phyloP scores from a whole-genome alignment of 1,284 basidiomycete genomes.

The Ganoderma lingzhi region DNA sequence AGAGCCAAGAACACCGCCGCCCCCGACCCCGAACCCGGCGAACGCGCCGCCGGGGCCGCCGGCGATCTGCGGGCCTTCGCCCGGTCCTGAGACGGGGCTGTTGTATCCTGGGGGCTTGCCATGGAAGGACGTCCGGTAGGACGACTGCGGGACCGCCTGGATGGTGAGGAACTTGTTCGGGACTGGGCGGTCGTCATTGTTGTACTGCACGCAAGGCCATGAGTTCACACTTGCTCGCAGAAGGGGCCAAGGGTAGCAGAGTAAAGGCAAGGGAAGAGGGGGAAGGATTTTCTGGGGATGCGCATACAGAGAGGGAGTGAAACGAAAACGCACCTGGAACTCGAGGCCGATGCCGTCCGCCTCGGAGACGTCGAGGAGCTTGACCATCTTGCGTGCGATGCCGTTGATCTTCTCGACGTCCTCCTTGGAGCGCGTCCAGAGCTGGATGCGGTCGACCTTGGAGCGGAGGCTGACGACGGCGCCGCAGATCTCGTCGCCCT shows the following conservation, averaged over 20 bases:
- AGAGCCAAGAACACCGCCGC: slow-evolving; percentile 40
- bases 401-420: slow-evolving; percentile 86
- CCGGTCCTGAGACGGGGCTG: slow-evolving; percentile 41
- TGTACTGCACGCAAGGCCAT: slow-evolving; percentile 58
- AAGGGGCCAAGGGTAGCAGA: background rate
- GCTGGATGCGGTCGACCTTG: slow-evolving; percentile 89
- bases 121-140: slow-evolving; percentile 69
- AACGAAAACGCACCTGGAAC: slow-evolving; percentile 76
- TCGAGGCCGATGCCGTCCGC: slow-evolving; percentile 85
- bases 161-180: slow-evolving; percentile 85
- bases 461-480: slow-evolving; percentile 89
- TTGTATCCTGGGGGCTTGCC: slow-evolving; percentile 39
- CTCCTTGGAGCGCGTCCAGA: slow-evolving; percentile 87
- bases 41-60: slow-evolving; percentile 47
- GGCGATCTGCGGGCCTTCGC: slow-evolving; percentile 44
- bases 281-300: background rate
- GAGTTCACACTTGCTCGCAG: background rate
- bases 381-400: slow-evolving; percentile 84
- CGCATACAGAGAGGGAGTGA: no score
- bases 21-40: slow-evolving; percentile 44
- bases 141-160: slow-evolving; percentile 68
- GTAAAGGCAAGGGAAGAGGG: slow-evolving; percentile 12
- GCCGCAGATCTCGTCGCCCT: slow-evolving; percentile 87
- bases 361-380: slow-evolving; percentile 82
- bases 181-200: slow-evolving; percentile 81